A percentile compares a stretch with the other conserved stretches of the same genome.
These are phyloP conservation scores for Aspergillus baeticus DNA, from an alignment of 495 filamentous ascomycete genomes.

Conservation along the genomic window DNA sequence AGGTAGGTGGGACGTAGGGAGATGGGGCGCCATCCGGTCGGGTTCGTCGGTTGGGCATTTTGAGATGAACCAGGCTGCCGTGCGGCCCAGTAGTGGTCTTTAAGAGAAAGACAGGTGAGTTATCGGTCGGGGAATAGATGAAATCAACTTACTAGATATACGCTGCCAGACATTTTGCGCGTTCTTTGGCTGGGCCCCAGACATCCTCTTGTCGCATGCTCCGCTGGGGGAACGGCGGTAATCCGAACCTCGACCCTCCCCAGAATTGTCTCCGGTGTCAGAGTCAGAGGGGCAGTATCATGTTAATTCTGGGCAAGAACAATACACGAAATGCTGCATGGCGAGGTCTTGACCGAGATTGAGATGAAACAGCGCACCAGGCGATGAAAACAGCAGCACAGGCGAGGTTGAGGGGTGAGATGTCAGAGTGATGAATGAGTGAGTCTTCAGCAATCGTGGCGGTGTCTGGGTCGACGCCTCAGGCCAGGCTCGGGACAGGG, in stretches of 20 bases:
- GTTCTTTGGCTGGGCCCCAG: slow-evolving; percentile 13
- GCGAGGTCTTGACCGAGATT: background rate
- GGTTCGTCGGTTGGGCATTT: slow-evolving; percentile 13
- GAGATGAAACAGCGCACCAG: background rate
- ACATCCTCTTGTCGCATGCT: slow-evolving; percentile 21
- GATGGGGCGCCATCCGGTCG: slow-evolving; percentile 36
- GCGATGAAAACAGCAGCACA: background rate
- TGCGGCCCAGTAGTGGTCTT: slow-evolving; percentile 6
- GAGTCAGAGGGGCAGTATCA: slow-evolving; percentile 5
- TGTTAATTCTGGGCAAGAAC: background rate
- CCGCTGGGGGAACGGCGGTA: slow-evolving; percentile 12
- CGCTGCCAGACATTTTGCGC: slow-evolving; percentile 14
- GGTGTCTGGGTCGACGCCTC: background rate
- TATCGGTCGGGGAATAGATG: background rate
- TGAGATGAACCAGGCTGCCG: slow-evolving; percentile 9
- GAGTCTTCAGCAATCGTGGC: slow-evolving; percentile 4
- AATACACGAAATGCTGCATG: background rate
- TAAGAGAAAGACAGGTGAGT: background rate
- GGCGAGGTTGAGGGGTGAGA: background rate
- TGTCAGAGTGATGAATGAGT: background rate
- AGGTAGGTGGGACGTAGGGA: slow-evolving; percentile 37
- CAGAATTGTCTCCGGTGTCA: slow-evolving; percentile 4
- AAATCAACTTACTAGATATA: slow-evolving; percentile 4
- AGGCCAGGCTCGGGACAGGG: slow-evolving; percentile 1
- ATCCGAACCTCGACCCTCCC: slow-evolving; percentile 6